Base-by-base conservation (phyloP, 176 grass and related monocot species). In the Luzula sylvatica region DNA sequence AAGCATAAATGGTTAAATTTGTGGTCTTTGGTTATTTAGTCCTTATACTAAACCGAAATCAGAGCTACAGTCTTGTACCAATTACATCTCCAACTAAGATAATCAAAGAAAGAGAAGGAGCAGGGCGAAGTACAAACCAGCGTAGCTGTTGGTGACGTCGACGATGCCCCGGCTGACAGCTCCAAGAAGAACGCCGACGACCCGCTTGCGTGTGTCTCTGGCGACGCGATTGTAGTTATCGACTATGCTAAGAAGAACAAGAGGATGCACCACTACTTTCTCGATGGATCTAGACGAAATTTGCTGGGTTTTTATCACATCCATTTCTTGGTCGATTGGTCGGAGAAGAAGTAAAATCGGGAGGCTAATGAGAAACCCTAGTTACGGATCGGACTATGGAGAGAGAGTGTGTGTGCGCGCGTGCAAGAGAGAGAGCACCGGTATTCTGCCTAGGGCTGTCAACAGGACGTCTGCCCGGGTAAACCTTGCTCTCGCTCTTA, bases 151-250 rank as follows among this genome's bases (percentile, higher is more conserved):
- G 81, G 77, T 82, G 71, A 96, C 85, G 23, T 96, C 92, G 40
- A 89, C 92, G 39, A 57, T 51, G 15, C 92, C 85, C 21, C 81
- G 86, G 74, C 64, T 71, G 11, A 86, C 72, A 28, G 74, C 78
- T 48, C 92, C 85, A 20, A 96, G 85, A 26, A 96, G 92, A 21
- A 89, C 81, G n/a, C 92, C 92, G 45, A 96, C 69, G 65, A 89
- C 92, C 68, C 92, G 73, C 85, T 96, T 96, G 22, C 74, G 53
- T 40, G 81, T 82, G 58, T 89, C 92, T 40, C 85, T 85, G 43
- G 92, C 92, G 71, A 96, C 92, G 27, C 92, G 77, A 61, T 96
- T 96, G 81, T 96, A 96, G 81, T 96, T 76, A 77, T 96, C 92
- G 24, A 96, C 85, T 76, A 96, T 89, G 78, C 92, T 96, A 47